These are phyloP conservation scores for Mycosphaerella arachidis DNA, from an alignment of 2,329 filamentous ascomycete genomes.

Conservation along the genomic window DNA sequence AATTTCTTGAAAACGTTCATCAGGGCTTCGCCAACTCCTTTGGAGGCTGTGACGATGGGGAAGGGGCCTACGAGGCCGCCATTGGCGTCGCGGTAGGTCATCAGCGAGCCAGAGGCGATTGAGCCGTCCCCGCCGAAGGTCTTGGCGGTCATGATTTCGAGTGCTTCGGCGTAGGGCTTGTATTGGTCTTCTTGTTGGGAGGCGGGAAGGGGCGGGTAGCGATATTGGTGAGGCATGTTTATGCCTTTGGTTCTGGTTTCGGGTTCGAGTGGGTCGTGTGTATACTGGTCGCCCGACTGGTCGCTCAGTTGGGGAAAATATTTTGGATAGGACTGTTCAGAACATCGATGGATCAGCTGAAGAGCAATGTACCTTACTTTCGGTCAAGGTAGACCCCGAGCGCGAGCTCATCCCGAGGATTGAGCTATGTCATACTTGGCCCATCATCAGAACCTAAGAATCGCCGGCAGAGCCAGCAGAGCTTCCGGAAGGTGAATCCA, in stretches of 20 bases:
- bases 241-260: not conserved
- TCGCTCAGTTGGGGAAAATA: no score
- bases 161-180: constrained; percentile 4
- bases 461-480: not conserved
- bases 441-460: not conserved
- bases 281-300: no score
- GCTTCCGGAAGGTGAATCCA: not conserved
- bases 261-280: not conserved
- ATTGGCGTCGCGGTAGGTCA: constrained; percentile 11
- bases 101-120: not conserved
- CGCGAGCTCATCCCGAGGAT: not conserved
- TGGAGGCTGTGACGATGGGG: constrained; percentile 15
- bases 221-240: constrained; percentile 1
- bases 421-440: not conserved
- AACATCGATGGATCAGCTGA: not conserved
- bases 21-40: constrained; percentile 10
- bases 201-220: constrained; percentile 7
- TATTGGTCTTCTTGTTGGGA: constrained; percentile 6
- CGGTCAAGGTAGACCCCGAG: not conserved
- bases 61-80: constrained; percentile 18
- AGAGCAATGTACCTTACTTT: not conserved
- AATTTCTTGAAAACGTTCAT: constrained; percentile 3
- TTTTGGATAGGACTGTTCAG: no score
- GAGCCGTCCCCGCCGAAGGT: constrained; percentile 7
- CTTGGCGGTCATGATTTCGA: not conserved